Base-by-base conservation (phyloP, 2,329 filamentous ascomycete genomes). In the Trichoderma atroviride region DNA sequence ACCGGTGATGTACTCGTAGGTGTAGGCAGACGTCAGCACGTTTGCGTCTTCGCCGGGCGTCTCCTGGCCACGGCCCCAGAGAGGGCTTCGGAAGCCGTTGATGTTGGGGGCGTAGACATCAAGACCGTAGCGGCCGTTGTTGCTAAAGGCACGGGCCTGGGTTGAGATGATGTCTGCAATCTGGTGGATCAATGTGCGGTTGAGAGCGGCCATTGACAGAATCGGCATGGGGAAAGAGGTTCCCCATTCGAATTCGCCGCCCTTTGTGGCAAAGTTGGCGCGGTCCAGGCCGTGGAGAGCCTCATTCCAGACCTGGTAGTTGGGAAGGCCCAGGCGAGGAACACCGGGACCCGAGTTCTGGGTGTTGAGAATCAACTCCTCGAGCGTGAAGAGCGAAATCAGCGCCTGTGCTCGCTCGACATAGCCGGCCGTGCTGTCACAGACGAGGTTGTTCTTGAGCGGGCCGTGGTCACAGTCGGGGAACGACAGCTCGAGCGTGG, bases 151-250 rank as follows among this genome's bases (percentile, higher is more conserved):
- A 43, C 89, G 82, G 0, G 87, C 88, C 75, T 92, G 89, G 0
- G 85, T 90, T 19, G 78, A 78, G 11, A 88, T 82, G 24, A 69
- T 63, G 53, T 62, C 59, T 9, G 68, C 68, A 5, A 88, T 69
- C 22, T 71, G 66, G 22, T 64, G 83, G 4, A 77, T 81, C 3
- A 63, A 83, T 88, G 68, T 69, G 37, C 60, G 59, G 50, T 69
- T 69, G n/a, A 69, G 60, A 13, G 6, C 91, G 84, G 16, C 83
- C 79, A 31, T 83, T 76, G 71, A 91, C 85, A 68, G 43, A 10
- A 92, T 89, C 0, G 89, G 88, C 74, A 86, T 84, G 0, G 89
- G 88, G 74, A 91, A 91, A 0, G 86, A 88, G 0, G 89, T 91
- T 0, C 89, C 86, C 75, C 85, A 87, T 71, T 81, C 84, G 74